phyloP scores from a whole-genome alignment of 2,329 filamentous ascomycete species.

The Cordyceps tenuipes region DNA sequence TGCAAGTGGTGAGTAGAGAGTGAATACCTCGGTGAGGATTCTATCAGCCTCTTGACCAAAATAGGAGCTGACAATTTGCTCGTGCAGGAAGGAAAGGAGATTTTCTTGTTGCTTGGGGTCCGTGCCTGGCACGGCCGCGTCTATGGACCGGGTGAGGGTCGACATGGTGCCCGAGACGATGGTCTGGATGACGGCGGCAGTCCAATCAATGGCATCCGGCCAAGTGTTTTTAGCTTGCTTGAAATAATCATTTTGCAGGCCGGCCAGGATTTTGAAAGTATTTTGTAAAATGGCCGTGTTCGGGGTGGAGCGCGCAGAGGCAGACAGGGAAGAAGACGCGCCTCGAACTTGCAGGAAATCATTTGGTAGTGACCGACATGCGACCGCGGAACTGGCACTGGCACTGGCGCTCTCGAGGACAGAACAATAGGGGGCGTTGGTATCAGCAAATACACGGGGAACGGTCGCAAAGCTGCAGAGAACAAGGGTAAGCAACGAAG shows the following conservation, averaged over 20 bases:
- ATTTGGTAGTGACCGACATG: conserved; percentile 1
- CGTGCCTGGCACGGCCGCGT: conserved; percentile 25
- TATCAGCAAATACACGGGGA: not conserved
- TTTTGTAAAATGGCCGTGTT: conserved; percentile 31
- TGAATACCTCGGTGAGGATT: conserved; percentile 50
- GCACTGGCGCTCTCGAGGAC: not conserved
- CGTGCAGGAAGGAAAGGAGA: conserved; percentile 74
- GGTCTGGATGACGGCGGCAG: conserved; percentile 74
- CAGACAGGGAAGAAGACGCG: not conserved
- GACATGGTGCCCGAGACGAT: conserved; percentile 65
- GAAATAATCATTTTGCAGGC: conserved; percentile 74
- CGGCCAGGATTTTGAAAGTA: conserved; percentile 56
- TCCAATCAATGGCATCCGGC: conserved; percentile 89
- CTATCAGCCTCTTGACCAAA: conserved; percentile 76
- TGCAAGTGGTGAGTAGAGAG: not conserved
- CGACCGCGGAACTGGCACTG: not conserved
- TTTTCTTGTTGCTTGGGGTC: conserved; percentile 57
- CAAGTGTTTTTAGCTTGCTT: conserved; percentile 70
- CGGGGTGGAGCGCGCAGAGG: not conserved
- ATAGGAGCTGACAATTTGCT: conserved; percentile 68
- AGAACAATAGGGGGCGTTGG: conserved; percentile 6
- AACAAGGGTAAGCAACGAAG: not conserved
- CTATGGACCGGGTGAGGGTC: conserved; percentile 57
- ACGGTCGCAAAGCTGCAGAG: conserved; percentile 6
- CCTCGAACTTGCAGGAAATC: not conserved